A percentile compares a stretch with the other conserved stretches of the same genome.
Conservation (phyloP, 2,329 filamentous ascomycete species). For the Hirsutella minnesotensis region DNA sequence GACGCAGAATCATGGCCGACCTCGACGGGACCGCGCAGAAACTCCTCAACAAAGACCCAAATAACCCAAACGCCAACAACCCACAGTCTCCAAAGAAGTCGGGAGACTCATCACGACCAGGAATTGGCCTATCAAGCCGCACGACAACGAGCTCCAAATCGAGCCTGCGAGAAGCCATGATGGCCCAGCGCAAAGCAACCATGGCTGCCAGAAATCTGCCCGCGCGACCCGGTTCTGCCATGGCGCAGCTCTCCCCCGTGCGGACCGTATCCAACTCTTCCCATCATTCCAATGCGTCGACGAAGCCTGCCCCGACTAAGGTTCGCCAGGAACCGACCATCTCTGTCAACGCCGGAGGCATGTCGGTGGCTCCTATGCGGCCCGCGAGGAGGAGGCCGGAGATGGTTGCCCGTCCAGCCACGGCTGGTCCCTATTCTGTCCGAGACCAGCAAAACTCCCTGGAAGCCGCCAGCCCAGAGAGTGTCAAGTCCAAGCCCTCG, state of each 20-base stretch:
- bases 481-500: slow-evolving; percentile 29
- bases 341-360: slow-evolving; percentile 38
- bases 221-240: slow-evolving; percentile 48
- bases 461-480: slow-evolving; percentile 33
- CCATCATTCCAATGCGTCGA: slow-evolving; percentile 12
- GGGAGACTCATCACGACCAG: slow-evolving; percentile 40
- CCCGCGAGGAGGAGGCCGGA: slow-evolving; percentile 47
- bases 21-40: slow-evolving; percentile 71
- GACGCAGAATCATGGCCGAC: slow-evolving; percentile 57
- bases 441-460: slow-evolving; percentile 30
- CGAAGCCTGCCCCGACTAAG: slow-evolving; percentile 24
- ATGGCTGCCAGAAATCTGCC: slow-evolving; percentile 38
- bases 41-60: slow-evolving; percentile 69
- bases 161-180: slow-evolving; percentile 70
- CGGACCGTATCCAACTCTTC: slow-evolving; percentile 27
- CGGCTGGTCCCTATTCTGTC: slow-evolving; percentile 53
- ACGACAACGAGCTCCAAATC: slow-evolving; percentile 46
- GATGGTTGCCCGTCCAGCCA: slow-evolving; percentile 46
- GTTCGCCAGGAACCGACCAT: slow-evolving; percentile 31
- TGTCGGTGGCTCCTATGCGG: slow-evolving; percentile 53
- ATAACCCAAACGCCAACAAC: slow-evolving; percentile 73
- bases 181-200: slow-evolving; percentile 61
- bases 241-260: slow-evolving; percentile 47
- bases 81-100: slow-evolving; percentile 53
- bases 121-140: slow-evolving; percentile 50